Evolutionary conservation across 352 stramenopile species (phyloP).

Genomic region (Globisporangium okanoganense): DNA sequence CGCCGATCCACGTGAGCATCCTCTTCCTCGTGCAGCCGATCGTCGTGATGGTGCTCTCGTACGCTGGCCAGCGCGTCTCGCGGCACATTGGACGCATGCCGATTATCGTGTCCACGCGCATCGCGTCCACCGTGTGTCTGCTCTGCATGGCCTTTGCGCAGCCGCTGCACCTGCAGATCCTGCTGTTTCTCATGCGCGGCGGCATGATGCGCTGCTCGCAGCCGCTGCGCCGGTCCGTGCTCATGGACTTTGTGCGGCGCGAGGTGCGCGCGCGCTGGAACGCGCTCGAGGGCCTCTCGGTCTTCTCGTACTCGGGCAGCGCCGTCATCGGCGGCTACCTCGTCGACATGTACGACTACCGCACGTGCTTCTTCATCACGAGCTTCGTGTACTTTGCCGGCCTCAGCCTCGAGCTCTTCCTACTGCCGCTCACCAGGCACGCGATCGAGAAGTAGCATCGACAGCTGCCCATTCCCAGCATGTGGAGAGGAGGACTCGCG

Average conservation of each 20-base stretch:
- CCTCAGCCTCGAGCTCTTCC: constrained; percentile 19
- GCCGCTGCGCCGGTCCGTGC: constrained; percentile 64
- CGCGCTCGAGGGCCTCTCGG: constrained; percentile 23
- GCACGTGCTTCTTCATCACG: constrained; percentile 33
- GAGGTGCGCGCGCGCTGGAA: constrained; percentile 27
- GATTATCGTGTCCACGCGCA: constrained; percentile 62
- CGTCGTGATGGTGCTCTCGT: constrained; percentile 66
- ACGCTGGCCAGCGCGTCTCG: constrained; percentile 44
- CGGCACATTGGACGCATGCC: constrained; percentile 61
- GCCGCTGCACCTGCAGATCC: constrained; percentile 54
- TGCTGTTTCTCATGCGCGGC: constrained; percentile 68
- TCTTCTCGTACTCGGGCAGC: constrained; percentile 30
- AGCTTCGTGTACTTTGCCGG: constrained; percentile 25
- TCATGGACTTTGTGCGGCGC: constrained; percentile 73
- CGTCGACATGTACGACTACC: constrained; percentile 28
- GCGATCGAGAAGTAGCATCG: constrained; percentile 14
- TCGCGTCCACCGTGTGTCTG: constrained; percentile 55
- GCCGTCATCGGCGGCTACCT: constrained; percentile 28
- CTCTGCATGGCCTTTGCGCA: constrained; percentile 59
- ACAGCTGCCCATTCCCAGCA: background rate
- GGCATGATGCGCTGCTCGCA: constrained; percentile 86
- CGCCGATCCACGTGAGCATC: constrained; percentile 64
- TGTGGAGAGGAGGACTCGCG: background rate
- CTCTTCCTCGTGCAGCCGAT: constrained; percentile 69
- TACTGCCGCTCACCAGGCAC: constrained; percentile 16